phyloP scores from a whole-genome alignment of 2,329 filamentous ascomycete species.

The Claviceps maximensis region DNA sequence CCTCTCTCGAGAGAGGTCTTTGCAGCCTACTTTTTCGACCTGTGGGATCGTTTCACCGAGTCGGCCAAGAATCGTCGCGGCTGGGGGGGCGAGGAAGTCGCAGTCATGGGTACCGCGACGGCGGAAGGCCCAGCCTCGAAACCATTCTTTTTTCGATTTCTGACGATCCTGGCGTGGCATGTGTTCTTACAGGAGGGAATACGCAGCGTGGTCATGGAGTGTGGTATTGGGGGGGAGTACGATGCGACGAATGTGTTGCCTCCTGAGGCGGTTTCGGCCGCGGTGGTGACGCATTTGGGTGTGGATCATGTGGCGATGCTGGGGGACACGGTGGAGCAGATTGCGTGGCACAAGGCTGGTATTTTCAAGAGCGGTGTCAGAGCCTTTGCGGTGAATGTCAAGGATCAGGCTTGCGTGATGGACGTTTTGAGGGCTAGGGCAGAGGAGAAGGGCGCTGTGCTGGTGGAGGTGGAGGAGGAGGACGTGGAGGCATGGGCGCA shows the following conservation, averaged over 20 bases:
- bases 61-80: slow-evolving; percentile 22
- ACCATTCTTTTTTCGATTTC: slow-evolving; percentile 83
- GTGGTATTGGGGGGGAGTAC: slow-evolving; percentile 86
- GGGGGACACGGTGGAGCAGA: slow-evolving; percentile 64
- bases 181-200: slow-evolving; percentile 67
- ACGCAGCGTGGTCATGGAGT: slow-evolving; percentile 72
- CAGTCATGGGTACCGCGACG: slow-evolving; percentile 20
- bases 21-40: slow-evolving; percentile 65
- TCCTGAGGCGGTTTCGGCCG: slow-evolving; percentile 47
- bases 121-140: slow-evolving; percentile 49
- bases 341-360: slow-evolving; percentile 84
- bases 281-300: slow-evolving; percentile 66
- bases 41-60: slow-evolving; percentile 54
- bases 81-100: no score
- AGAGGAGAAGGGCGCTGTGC: slow-evolving; percentile 34
- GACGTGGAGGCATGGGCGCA: slow-evolving; percentile 30
- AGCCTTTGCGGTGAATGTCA: slow-evolving; percentile 21
- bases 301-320: slow-evolving; percentile 78
- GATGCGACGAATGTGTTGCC: slow-evolving; percentile 81
- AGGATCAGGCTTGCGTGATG: slow-evolving; percentile 22
- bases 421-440: slow-evolving; percentile 48
- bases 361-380: slow-evolving; percentile 56
- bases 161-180: slow-evolving; percentile 82
- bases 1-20: slow-evolving; percentile 59
- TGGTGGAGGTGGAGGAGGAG: slow-evolving; percentile 29